Percentiles rank a stretch among this genome's conserved stretches.
phyloP scores from a whole-genome alignment of 805 yeast genomes.

The Lipomyces sp. region DNA sequence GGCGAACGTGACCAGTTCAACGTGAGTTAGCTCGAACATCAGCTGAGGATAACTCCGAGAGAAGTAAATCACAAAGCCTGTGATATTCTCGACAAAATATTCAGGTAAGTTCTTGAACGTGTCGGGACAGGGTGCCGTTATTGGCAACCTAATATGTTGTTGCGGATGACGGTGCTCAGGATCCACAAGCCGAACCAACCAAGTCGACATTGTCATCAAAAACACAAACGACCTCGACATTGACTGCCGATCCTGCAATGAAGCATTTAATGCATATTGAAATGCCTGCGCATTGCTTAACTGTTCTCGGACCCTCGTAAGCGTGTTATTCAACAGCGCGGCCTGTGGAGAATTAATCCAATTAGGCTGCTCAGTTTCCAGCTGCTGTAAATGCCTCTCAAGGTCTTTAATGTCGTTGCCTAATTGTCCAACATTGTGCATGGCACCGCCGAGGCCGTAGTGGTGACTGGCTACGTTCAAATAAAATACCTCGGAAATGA shows the following conservation, averaged over 20 bases:
- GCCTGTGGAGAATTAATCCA: conserved; percentile 37
- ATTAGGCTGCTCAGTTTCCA: conserved; percentile 50
- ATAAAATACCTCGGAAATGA: conserved; percentile 89
- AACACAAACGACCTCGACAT: conserved; percentile 77
- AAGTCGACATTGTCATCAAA: conserved; percentile 73
- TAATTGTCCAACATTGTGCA: conserved; percentile 60
- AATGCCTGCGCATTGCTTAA: conserved; percentile 50
- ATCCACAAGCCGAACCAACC: conserved; percentile 72
- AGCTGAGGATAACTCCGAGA: conserved; percentile 57
- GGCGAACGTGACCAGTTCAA: conserved; percentile 67
- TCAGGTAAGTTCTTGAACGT: conserved; percentile 88
- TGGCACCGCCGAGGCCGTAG: conserved; percentile 85
- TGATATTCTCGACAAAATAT: conserved; percentile 77
- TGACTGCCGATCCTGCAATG: conserved; percentile 60
- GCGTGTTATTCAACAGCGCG: conserved; percentile 42
- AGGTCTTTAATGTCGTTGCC: conserved; percentile 55
- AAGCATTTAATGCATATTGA: conserved; percentile 64
- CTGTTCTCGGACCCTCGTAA: conserved; percentile 55
- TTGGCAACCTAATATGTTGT: conserved; percentile 56
- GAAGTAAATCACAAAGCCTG: conserved; percentile 70
- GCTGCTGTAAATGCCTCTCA: conserved; percentile 55
- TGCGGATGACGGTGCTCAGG: conserved; percentile 69
- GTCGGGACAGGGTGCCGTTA: conserved; percentile 60
- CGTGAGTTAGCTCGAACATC: conserved; percentile 51
- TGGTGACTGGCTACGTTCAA: conserved; percentile 78